A percentile compares a stretch with the other conserved stretches of the same genome.
Evolutionary conservation across 306 rosid genomes (phyloP).

Genomic region (Prunus armeniaca): DNA sequence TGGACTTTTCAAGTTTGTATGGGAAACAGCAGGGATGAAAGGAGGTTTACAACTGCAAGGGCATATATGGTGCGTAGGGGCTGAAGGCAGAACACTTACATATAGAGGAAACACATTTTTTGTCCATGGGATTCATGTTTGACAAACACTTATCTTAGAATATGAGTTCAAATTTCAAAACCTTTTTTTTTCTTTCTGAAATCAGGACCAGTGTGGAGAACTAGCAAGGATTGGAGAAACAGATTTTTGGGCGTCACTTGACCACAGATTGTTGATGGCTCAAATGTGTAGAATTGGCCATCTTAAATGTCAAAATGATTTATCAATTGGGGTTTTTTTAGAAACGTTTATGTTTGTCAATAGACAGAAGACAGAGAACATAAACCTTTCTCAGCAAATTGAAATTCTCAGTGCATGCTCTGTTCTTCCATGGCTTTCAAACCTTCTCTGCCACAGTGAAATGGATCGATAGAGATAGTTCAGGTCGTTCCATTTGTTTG

Average conservation of each 20-base stretch:
- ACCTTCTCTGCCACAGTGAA: too few relatives aligned
- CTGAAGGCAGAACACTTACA: conserved; percentile 45
- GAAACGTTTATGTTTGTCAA: too few relatives aligned
- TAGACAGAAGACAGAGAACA: too few relatives aligned
- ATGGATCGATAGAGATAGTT: too few relatives aligned
- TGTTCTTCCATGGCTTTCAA: too few relatives aligned
- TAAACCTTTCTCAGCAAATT: too few relatives aligned
- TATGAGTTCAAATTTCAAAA: background rate
- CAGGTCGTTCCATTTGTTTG: too few relatives aligned
- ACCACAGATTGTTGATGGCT: background rate
- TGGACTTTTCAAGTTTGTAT: conserved; percentile 72
- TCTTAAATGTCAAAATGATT: background rate
- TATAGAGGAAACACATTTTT: conserved; percentile 66
- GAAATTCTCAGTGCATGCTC: too few relatives aligned
- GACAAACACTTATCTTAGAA: conserved; percentile 17
- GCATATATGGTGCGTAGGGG: conserved; percentile 82
- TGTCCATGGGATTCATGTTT: conserved; percentile 53
- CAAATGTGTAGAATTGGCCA: background rate
- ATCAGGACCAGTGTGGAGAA: background rate
- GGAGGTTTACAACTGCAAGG: conserved; percentile 72
- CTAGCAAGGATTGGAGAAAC: background rate
- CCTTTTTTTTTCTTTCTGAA: background rate
- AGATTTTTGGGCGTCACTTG: background rate
- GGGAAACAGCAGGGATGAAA: conserved; percentile 78
- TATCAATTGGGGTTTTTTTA: too few relatives aligned